These are phyloP conservation scores for Komagataella pastoris DNA, from an alignment of 805 yeast genomes.

Conservation along the genomic window DNA sequence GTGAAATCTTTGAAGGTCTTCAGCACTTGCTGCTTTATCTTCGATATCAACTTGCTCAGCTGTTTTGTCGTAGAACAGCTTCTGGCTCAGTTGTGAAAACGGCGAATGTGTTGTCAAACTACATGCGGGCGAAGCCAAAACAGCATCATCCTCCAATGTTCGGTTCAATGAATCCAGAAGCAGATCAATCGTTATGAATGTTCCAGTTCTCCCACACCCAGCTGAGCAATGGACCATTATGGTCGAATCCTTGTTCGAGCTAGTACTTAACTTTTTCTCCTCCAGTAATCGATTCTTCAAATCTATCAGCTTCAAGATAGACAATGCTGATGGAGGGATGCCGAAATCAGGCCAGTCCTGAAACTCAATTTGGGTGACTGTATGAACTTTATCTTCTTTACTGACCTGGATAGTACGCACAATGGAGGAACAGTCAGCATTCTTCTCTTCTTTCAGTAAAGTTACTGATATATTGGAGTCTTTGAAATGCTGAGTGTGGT, in stretches of 20 bases:
- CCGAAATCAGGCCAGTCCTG: constrained; percentile 36
- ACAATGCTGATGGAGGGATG: constrained; percentile 20
- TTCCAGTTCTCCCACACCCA: constrained; percentile 48
- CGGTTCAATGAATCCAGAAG: constrained; percentile 12
- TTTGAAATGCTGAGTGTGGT: constrained; percentile 6
- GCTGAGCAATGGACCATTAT: constrained; percentile 42
- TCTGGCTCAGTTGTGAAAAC: neutral
- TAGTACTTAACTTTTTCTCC: neutral
- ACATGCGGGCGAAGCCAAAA: neutral
- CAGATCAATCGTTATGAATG: constrained; percentile 33
- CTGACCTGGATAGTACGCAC: neutral
- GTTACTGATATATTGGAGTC: constrained; percentile 7
- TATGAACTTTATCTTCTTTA: constrained; percentile 1
- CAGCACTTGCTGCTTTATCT: constrained; percentile 1
- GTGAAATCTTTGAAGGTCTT: neutral
- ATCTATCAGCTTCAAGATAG: constrained; percentile 19
- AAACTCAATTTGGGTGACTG: constrained; percentile 25
- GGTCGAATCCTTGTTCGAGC: constrained; percentile 5
- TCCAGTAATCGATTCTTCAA: constrained; percentile 13
- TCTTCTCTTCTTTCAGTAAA: constrained; percentile 4
- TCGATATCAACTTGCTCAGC: neutral
- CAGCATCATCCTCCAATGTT: neutral
- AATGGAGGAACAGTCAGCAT: neutral
- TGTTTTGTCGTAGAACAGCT: constrained; percentile 2
- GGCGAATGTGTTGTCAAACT: neutral